Evolutionary conservation across 257 asterid genomes (phyloP), one percentile per base, ranked within the genome.

Genomic region (Cynanchum wilfordii): DNA sequence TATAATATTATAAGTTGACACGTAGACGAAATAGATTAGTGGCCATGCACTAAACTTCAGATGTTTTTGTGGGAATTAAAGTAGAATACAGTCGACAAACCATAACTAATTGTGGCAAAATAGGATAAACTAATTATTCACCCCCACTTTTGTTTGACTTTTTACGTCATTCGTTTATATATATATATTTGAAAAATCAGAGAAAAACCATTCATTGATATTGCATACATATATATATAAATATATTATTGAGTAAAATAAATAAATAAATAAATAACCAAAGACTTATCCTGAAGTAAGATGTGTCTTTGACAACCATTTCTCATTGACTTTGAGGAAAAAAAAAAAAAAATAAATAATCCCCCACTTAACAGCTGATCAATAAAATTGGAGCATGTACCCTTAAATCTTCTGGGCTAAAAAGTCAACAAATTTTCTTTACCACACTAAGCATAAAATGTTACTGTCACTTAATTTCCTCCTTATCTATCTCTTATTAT

Each of bases 31-130:
- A 1, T 33, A 24, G 47, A 50, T 68, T 45, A 68, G 81, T 73
- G 78, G 75, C 60, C 77, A 65, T n/a, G 72, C 72, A 65, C 40
- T 40, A 29, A 70, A 55, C 2, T 16, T 22, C 33, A 24, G 11
- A 19, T 20, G 19, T 55, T 70, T 42, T 52, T 60, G 67, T 60
- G 36, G 60, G 15, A 29, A 68, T 68, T 47, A 68, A 49, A 49
- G 47, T 16, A 20, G 19, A 60, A 15, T 59, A 50, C 72, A 68
- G 22, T 47, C 4, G 20, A 47, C 44, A 40, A 30, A 16, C 58
- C 38, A 68, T 36, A 54, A 20, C 33, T 69, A 51, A 22, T 69
- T 55, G 11, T 7, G 5, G 22, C 36, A 12, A 22, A 56, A 51
- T 69, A 9, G n/a, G 10, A 49, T 27, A 5, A 15, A 57, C 16